These are phyloP conservation scores for Prunus yedoensis DNA, from an alignment of 331 rosid species.

Conservation along the genomic window DNA sequence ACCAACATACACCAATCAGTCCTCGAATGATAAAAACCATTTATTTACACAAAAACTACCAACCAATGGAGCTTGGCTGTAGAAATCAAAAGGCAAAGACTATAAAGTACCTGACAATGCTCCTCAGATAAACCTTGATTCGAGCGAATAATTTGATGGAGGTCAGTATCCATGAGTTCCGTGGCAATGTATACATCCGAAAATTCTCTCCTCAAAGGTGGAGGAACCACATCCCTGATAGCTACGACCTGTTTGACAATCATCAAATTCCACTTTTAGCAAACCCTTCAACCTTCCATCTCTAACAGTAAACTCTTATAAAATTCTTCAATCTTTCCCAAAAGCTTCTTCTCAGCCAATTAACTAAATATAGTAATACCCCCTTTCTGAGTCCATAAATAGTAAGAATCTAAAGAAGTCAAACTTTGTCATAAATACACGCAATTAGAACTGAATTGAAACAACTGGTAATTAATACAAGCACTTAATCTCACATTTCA, in stretches of 20 bases:
- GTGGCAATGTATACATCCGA: constrained; percentile 72
- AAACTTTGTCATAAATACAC: not conserved
- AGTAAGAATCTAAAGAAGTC: not conserved
- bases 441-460: not conserved
- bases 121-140: constrained; percentile 88
- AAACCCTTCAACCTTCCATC: not conserved
- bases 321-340: not conserved
- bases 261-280: constrained; percentile 27
- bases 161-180: constrained; percentile 98
- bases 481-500: constrained; percentile 64
- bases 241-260: constrained; percentile 58
- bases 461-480: not conserved
- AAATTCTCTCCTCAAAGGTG: constrained; percentile 86
- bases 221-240: constrained; percentile 86
- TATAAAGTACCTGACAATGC: constrained; percentile 70
- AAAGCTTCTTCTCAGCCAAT: not conserved
- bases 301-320: not conserved
- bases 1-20: constrained; percentile 25
- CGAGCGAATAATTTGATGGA: constrained; percentile 93
- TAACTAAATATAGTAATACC: constrained; percentile 9
- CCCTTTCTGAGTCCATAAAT: not conserved
- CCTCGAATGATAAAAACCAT: not conserved
- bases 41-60: not conserved
- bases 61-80: not conserved
- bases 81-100: not conserved